Conservation (phyloP, 345 rosid species). For the Carallia brachiata region DNA sequence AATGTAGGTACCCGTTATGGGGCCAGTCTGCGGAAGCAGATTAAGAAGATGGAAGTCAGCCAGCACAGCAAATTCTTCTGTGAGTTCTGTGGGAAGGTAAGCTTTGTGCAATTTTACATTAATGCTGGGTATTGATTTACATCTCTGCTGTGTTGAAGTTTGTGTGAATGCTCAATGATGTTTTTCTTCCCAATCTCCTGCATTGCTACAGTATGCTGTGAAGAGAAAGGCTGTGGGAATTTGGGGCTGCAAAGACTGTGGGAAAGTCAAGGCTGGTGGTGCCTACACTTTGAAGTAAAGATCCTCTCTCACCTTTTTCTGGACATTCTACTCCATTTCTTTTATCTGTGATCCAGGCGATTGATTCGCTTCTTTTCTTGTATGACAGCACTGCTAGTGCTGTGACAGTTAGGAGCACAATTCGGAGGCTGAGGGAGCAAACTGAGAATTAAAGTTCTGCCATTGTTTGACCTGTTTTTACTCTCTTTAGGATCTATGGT, state of each 20-base stretch:
- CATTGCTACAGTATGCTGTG: conserved; percentile 26
- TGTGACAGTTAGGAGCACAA: conserved; percentile 71
- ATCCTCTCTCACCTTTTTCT: no score
- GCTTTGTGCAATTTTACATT: no score
- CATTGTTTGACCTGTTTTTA: background rate
- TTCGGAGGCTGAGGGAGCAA: conserved; percentile 68
- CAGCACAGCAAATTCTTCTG: conserved; percentile 38
- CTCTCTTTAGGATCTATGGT: background rate
- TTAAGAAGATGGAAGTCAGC: conserved; percentile 39
- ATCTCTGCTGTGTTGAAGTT: no score
- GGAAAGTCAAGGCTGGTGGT: conserved; percentile 36
- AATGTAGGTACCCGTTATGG: conserved; percentile 35
- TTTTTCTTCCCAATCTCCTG: background rate
- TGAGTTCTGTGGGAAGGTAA: conserved; percentile 39
- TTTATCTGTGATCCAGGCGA: background rate
- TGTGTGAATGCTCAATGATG: no score
- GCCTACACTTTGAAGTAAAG: conserved; percentile 34
- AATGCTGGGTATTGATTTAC: no score
- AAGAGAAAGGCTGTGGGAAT: conserved; percentile 40
- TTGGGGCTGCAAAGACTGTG: conserved; percentile 38
- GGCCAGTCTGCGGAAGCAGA: conserved; percentile 37
- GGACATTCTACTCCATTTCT: no score
- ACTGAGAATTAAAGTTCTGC: conserved; percentile 45
- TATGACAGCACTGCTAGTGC: conserved; percentile 63
- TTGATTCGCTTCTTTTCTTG: background rate